phyloP scores from a whole-genome alignment of 2,329 filamentous ascomycete genomes.

The Aspergillus sp. region DNA sequence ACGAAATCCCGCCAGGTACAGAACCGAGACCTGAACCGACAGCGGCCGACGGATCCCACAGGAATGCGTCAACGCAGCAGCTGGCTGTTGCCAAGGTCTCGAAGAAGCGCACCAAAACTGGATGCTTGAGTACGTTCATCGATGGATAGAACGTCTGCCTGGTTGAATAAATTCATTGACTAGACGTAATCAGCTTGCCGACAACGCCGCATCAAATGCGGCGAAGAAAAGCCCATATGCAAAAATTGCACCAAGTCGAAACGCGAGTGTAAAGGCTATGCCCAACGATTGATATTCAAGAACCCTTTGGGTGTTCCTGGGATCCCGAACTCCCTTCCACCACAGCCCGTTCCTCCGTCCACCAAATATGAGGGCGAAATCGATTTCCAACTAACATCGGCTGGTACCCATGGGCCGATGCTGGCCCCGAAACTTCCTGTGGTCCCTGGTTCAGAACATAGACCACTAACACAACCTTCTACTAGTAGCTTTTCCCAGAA shows the following conservation, averaged over 20 bases:
- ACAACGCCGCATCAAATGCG: slow-evolving; percentile 94
- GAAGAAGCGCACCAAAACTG: slow-evolving; percentile 83
- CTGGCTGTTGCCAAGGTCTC: slow-evolving; percentile 29
- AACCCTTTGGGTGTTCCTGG: slow-evolving; percentile 38
- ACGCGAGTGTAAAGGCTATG: slow-evolving; percentile 46
- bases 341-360: slow-evolving; percentile 17
- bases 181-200: slow-evolving; percentile 68
- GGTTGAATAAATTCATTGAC: slow-evolving; percentile 10
- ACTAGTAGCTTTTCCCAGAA: not conserved
- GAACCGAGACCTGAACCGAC: slow-evolving; percentile 7
- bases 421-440: slow-evolving; percentile 33
- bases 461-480: slow-evolving; percentile 7
- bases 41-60: not conserved
- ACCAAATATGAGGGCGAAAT: slow-evolving; percentile 23
- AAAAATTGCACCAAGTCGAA: slow-evolving; percentile 50
- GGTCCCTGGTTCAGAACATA: slow-evolving; percentile 13
- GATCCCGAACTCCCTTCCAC: slow-evolving; percentile 21
- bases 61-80: slow-evolving; percentile 18
- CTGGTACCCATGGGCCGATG: slow-evolving; percentile 33
- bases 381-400: slow-evolving; percentile 26
- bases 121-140: slow-evolving; percentile 73
- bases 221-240: slow-evolving; percentile 66
- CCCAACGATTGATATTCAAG: slow-evolving; percentile 43
- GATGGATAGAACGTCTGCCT: slow-evolving; percentile 20
- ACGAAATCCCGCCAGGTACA: not conserved